phyloP scores from a whole-genome alignment of 2,329 filamentous ascomycete genomes.

The Gnomoniopsis sp. region DNA sequence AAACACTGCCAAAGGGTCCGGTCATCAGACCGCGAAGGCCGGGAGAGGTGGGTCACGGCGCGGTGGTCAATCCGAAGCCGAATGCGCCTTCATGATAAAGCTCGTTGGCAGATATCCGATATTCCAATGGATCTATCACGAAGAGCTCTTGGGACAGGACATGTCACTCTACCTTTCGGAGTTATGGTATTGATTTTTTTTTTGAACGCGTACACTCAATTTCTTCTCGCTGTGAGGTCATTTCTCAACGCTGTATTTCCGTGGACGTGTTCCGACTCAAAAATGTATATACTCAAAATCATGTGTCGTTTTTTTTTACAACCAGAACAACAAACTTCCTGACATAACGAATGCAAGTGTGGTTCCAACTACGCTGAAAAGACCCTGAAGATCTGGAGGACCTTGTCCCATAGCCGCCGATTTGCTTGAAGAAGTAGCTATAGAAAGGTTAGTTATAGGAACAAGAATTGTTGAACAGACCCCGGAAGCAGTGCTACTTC shows the following conservation, averaged over 20 bases:
- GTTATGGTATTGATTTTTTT: no score
- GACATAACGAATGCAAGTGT: conserved; percentile 9
- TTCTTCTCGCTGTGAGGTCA: not conserved
- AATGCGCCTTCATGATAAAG: not conserved
- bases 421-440: conserved; percentile 10
- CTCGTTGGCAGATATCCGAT: not conserved
- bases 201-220: not conserved
- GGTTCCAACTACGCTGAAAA: not conserved
- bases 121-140: not conserved
- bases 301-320: not conserved
- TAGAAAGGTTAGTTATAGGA: conserved; percentile 1
- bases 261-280: no score
- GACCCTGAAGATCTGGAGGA: not conserved
- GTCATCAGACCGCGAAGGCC: conserved; percentile 1
- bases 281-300: not conserved
- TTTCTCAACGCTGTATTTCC: not conserved
- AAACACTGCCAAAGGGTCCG: not conserved
- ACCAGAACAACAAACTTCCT: conserved; percentile 8
- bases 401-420: conserved; percentile 1
- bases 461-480: not conserved
- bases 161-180: no score
- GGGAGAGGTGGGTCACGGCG: conserved; percentile 16
- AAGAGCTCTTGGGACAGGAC: not conserved
- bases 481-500: not conserved
- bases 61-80: conserved; percentile 12